A percentile compares a stretch with the other conserved stretches of the same genome.
These are phyloP conservation scores for Yamagishiella unicocca DNA, from an alignment of 139 green algal genomes.

Conservation along the genomic window DNA sequence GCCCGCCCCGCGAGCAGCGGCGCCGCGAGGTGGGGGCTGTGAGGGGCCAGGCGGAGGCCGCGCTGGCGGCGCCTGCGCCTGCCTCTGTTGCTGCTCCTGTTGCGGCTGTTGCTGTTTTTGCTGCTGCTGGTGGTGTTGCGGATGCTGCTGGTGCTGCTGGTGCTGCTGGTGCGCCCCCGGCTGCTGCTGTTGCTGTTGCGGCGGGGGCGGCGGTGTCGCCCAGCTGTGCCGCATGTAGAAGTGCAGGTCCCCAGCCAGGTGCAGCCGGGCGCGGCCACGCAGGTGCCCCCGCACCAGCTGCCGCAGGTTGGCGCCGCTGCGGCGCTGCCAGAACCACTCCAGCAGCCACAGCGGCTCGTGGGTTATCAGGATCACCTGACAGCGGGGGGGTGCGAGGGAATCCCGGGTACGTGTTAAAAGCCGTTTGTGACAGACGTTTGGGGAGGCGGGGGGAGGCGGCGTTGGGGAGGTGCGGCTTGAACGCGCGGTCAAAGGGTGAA, in stretches of 20 bases:
- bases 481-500: no score
- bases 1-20: neutral
- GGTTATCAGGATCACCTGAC: conserved; percentile 86
- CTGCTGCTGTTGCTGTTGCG: neutral
- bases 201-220: neutral
- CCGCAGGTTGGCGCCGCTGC: conserved; percentile 72
- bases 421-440: neutral
- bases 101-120: neutral
- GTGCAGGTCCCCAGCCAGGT: conserved; percentile 89
- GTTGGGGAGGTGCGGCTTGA: conserved; percentile 6
- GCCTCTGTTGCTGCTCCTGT: neutral
- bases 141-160: neutral
- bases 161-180: neutral
- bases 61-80: neutral
- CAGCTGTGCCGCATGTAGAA: conserved; percentile 93
- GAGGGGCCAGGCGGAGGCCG: neutral
- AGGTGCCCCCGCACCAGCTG: conserved; percentile 88
- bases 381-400: neutral
- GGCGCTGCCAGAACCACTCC: conserved; percentile 83
- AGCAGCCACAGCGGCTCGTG: conserved; percentile 90
- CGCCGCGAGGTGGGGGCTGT: neutral
- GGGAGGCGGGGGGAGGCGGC: neutral
- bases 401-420: neutral
- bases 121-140: neutral
- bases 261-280: conserved; percentile 76